These are phyloP conservation scores for Rhodotorula glutinis DNA, from an alignment of 1,284 basidiomycete species.

Conservation along the genomic window DNA sequence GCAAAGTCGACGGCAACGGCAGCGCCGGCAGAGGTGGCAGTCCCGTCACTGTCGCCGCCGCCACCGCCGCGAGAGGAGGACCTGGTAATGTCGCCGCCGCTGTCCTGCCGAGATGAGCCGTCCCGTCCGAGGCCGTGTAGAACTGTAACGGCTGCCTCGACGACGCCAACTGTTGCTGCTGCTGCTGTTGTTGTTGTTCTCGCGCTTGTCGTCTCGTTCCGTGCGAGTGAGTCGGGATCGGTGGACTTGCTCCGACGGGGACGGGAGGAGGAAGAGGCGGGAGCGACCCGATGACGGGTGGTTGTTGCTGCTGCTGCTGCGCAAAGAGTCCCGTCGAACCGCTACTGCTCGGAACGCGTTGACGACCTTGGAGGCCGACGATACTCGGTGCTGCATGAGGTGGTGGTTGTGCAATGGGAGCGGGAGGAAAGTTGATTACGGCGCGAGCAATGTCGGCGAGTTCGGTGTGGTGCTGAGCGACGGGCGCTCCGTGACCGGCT, in stretches of 20 bases:
- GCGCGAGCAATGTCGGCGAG: slow-evolving; percentile 14
- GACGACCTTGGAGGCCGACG: background rate
- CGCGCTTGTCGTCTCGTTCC: background rate
- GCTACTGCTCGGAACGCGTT: slow-evolving; percentile 13
- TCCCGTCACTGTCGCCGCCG: background rate
- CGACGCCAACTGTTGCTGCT: background rate
- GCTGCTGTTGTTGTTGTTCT: background rate
- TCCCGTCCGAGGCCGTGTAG: slow-evolving; percentile 22
- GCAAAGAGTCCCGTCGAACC: slow-evolving; percentile 2
- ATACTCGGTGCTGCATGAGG: too few relatives aligned
- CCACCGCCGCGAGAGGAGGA: too few relatives aligned
- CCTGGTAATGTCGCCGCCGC: background rate
- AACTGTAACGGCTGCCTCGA: slow-evolving; percentile 1
- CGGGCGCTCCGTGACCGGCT: background rate
- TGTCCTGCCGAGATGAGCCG: slow-evolving; percentile 3
- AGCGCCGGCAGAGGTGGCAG: background rate
- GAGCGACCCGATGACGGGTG: background rate
- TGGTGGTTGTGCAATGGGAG: too few relatives aligned
- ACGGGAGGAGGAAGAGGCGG: background rate
- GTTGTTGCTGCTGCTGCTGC: background rate
- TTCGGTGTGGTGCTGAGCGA: background rate
- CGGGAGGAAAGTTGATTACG: slow-evolving; percentile 6
- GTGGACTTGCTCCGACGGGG: background rate
- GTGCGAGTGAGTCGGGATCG: background rate
- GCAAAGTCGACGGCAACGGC: slow-evolving; percentile 10